Evolutionary conservation across 371 early-diverging fungal genomes (phyloP), one percentile per base, ranked within the genome.

Genomic region (Syncephalis fuscata): DNA sequence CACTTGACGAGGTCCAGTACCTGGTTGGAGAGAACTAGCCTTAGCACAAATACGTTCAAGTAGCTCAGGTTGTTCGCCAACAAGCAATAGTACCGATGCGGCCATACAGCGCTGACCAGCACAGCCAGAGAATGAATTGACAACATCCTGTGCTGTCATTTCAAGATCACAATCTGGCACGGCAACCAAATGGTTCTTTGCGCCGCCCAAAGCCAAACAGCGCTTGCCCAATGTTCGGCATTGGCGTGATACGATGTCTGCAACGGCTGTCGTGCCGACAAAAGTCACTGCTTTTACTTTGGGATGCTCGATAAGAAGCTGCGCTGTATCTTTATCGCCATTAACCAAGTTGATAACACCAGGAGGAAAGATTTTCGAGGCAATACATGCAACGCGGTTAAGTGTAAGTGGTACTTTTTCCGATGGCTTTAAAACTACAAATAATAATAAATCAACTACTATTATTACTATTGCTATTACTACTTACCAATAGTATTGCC

Each of bases 351-450:
- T 82, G 46, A 84, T 60, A 11, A 84, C 84, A n/a, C 85, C 85
- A 3, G 67, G 60, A 0, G 85, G 85, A 26, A 84, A 45, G 2
- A 65, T 64, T 32, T 74, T 74, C 42, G 62, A 61, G 41, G 75
- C 62, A 38, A 82, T 56, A 50, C 67, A 65, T 10, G 70, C 70
- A 3, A 75, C 58, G 17, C 67, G 65, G 39, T 60, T 58, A 77
- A 81, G 78, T 1, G 79, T 80, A 50, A 82, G 60, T 2, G 84
- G 84, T 2, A 77, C 80, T 57, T 84, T 84, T 45, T 84, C 84
- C 11, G 71, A 71, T 11, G 84, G 82, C 61, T 84, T 84, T 22
- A 83, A 49, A 23, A 83, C 66, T 48, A 77, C 57, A 1, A 32
- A 11, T 32, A 32, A 32, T 32, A 11, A 11, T 32, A 32, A 41